Conservation (phyloP, 345 rosid species). For the Populus ilicifolia region DNA sequence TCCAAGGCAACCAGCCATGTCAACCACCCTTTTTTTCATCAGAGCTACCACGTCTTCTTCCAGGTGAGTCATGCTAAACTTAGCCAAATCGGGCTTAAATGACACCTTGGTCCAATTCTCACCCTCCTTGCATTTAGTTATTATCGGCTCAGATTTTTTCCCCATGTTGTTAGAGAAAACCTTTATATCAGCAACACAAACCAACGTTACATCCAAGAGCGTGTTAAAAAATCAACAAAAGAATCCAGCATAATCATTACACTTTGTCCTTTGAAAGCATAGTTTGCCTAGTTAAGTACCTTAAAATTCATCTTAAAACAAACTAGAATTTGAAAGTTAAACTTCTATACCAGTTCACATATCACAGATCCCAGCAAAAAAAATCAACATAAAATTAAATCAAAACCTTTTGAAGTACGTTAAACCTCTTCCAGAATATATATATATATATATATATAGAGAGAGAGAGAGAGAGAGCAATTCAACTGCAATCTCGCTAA, state of each 20-base stretch:
- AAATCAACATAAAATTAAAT: not conserved
- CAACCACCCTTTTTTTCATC: slow-evolving; percentile 87
- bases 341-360: not conserved
- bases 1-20: slow-evolving; percentile 94
- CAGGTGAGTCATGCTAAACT: slow-evolving; percentile 71
- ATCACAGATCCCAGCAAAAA: not conserved
- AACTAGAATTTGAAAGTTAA: not conserved
- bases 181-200: slow-evolving; percentile 33
- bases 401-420: not conserved
- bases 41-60: slow-evolving; percentile 91
- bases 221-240: not conserved
- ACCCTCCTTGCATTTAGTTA: slow-evolving; percentile 57
- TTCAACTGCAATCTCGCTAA: not conserved
- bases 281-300: not conserved
- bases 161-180: slow-evolving; percentile 90
- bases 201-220: not conserved
- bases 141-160: slow-evolving; percentile 64
- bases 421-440: not conserved
- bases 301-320: not conserved
- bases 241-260: not conserved
- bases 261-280: not conserved
- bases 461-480: no score
- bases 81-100: slow-evolving; percentile 74
- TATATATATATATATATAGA: no score
- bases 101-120: slow-evolving; percentile 96